Base-by-base conservation (phyloP, 192 early-diverging fungal genomes). In the Jimgerdemannia flammicorona region DNA sequence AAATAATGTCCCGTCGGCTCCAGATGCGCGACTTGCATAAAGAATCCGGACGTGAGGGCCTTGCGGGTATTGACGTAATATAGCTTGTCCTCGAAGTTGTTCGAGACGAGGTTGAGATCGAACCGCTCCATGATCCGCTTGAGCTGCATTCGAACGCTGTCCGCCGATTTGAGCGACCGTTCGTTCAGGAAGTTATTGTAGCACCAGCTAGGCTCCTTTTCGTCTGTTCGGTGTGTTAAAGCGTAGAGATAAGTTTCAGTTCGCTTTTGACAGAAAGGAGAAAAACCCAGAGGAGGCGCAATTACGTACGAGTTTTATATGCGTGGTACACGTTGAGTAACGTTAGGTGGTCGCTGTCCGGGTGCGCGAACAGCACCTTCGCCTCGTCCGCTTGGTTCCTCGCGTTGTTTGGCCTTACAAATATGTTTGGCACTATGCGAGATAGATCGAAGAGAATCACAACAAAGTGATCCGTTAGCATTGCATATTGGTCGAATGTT, bases 1-100 rank as follows among this genome's bases (percentile, higher is more conserved):
- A 96, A 75, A 80, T 99, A 99, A 74, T 91, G 88, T 17, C 91
- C 90, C 2, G 94, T 95, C 65, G 91, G 87, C 75, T 98, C 96
- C 72, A 94, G 81, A 83, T 99, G 96, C 3, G 95, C 98, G 6
- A 97, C 96, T 81, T 98, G 97, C 98, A 99, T 99, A 84, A 98
- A 99, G 87, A 94, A 99, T 42, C 98, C 98, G 20, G 96, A 85
- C 0, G 91, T 86, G 69, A 99, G 81, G 11, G 97, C 95, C 78
- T 90, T 91, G 67, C 95, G 90, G 73, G 99, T 97, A 71, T 95
- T 95, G 9, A 83, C 86, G 79, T 95, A 98, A 69, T 95, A 98
- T 6, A 80, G 77, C 64, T 84, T 78, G 73, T 91, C 90, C 74
- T 90, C 89, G 80, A 93, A 93, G 40, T 88, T 79, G 17, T 91